phyloP scores from a whole-genome alignment of 257 asterid species.

The Ilex aquifolium region DNA sequence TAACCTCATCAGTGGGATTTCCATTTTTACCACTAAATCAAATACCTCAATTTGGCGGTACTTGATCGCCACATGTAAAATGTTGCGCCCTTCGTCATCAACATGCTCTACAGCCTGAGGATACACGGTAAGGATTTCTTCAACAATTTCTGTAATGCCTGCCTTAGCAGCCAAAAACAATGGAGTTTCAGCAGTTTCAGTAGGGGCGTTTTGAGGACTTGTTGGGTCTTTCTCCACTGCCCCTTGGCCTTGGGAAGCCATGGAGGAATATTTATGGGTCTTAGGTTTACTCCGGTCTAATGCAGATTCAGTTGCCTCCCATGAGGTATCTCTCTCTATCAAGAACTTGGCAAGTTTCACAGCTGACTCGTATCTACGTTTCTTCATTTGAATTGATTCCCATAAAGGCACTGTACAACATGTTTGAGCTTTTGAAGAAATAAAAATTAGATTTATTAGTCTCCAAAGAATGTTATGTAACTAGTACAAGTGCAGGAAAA shows the following conservation, averaged over 20 bases:
- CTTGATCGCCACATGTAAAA: constrained; percentile 14
- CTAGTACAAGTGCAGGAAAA: too few species aligned
- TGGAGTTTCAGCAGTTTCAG: constrained; percentile 3
- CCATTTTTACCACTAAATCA: constrained; percentile 7
- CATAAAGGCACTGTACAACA: constrained; percentile 7
- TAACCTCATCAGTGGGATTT: constrained; percentile 12
- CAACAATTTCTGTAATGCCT: constrained; percentile 14
- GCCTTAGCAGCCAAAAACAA: constrained; percentile 13
- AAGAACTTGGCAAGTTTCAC: constrained; percentile 14
- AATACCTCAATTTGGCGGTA: constrained; percentile 7
- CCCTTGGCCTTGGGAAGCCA: not conserved
- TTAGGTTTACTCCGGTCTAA: not conserved
- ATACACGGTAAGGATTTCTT: constrained; percentile 9
- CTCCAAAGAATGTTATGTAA: too few species aligned
- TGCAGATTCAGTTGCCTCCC: constrained; percentile 1
- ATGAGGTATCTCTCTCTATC: constrained; percentile 12
- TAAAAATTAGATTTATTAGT: not conserved
- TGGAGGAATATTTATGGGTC: constrained; percentile 4
- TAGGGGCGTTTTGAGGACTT: not conserved
- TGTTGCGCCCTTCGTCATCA: constrained; percentile 8
- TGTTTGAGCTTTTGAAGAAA: constrained; percentile 1
- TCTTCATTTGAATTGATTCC: constrained; percentile 8
- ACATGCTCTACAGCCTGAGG: constrained; percentile 15
- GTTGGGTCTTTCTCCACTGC: not conserved
- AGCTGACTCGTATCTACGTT: constrained; percentile 7